Evolutionary conservation across 2,329 filamentous ascomycete species (phyloP), one percentile per base, ranked within the genome.

Genomic region (Cladosporium sp.): DNA sequence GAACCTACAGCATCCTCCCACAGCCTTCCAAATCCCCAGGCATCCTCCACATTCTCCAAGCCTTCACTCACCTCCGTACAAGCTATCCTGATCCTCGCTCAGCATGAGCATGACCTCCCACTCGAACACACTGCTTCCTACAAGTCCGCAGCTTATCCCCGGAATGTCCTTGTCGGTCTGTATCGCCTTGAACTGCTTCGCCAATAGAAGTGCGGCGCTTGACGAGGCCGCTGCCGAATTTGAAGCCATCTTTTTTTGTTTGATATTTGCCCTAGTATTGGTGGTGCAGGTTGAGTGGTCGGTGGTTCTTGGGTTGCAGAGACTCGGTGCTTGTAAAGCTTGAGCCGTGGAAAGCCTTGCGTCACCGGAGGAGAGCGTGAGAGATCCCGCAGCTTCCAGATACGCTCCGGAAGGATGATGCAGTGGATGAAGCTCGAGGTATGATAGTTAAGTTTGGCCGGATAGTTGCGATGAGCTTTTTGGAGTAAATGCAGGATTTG

Each of bases 81-180:
- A 91, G 80, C 93, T 94, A 57, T 75, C 74, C 66, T 76, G 73
- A 80, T 91, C 93, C 76, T 96, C 93, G 68, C 88, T 92, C 70
- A 98, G 94, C 94, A 99, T 98, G 67, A 99, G 87, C 91, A 97
- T 97, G 23, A 98, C 93, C 79, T 98, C 93, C 95, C 95, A 99
- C 82, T 96, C 91, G 71, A 97, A 97, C 11, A 98, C 88, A 77
- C 96, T 90, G 78, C 91, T 91, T 73, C 89, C 88, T 62, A 93
- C 88, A 52, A 99, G 83, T 0, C 95, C 95, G 73, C 92, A 96
- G 68, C 93, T 97, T 75, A 98, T 97, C 62, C 94, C 95, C 0
- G 92, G 92, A 56, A 98, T 90, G 78, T 97, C 93, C 76, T 93
- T 94, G 77, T 92, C 89, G 28, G 86, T 88, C 80, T 96, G 92